Evolutionary conservation across 305 asterid species (phyloP), one percentile per base, ranked within the genome.

Genomic region (Fraxinus platypoda): DNA sequence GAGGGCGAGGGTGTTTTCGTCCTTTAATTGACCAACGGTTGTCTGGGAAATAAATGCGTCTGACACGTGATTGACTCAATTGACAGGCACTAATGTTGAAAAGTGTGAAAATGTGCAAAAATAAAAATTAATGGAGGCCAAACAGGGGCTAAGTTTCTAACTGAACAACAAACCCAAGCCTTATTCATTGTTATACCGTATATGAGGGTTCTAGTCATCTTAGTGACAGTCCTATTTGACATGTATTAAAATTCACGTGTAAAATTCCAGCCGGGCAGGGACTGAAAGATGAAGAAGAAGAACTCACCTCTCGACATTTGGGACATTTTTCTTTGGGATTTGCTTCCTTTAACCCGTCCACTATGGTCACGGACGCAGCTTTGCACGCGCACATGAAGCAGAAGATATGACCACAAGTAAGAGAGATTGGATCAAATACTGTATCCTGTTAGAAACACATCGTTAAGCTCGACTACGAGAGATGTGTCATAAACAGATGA

Each of bases 381-480:
- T 94, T 94, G 89, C 99, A 96, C 2, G 98, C 97, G 74, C 99
- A 96, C 87, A 91, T 84, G 91, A 88, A 94, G 86, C 99, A 94
- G 85, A 94, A 94, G 77, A 93, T 93, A 83, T 96, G 99, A 19
- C 98, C 98, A 75, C 99, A 96, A 0, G 90, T 86, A 82, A 96
- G 97, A 79, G 97, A 89, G 4, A 91, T 93, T 1, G 99, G 95
- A 84, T 96, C 99, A 78, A 96, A 94, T n/a, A 94, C 86, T 3
- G 94, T 91, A 90, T 96, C 99, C 99, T 95, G 92, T 82, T 31
- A 33, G 37, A 71, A 52, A 35, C 78, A 76, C 71, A 66, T 72
- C 13, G 78, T 59, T 79, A 72, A 77, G 49, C 34, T 59, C 15
- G 28, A 46, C 31, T 2, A 52, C 34, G 66, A 35, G 34, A 71